A percentile compares a stretch with the other conserved stretches of the same genome.
Evolutionary conservation across 2,329 filamentous ascomycete species (phyloP).

Genomic region (Raffaelea deltoideospora): DNA sequence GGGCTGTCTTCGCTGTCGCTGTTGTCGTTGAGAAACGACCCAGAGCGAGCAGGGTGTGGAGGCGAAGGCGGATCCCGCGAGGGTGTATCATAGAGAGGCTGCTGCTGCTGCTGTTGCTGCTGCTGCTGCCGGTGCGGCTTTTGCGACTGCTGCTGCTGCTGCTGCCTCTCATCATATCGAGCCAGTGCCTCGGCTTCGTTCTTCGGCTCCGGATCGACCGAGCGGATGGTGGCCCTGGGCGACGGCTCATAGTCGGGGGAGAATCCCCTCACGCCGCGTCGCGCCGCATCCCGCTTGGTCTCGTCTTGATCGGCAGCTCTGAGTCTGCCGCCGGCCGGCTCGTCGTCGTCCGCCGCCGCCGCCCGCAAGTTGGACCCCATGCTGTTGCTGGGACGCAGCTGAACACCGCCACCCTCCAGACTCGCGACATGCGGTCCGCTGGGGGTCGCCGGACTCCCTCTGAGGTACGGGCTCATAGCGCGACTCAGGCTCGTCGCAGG

Average conservation of each 20-base stretch:
- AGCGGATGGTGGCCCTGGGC: constrained; percentile 54
- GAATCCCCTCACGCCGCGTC: constrained; percentile 40
- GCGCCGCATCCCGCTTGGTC: constrained; percentile 7
- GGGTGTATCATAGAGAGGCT: constrained; percentile 17
- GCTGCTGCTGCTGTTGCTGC: too few species aligned
- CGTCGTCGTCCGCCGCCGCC: neutral
- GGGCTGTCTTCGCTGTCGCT: constrained; percentile 32
- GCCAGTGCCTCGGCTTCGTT: neutral
- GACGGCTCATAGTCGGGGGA: constrained; percentile 63
- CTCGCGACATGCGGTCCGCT: constrained; percentile 1
- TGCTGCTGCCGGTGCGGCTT: constrained; percentile 1
- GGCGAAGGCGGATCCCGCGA: constrained; percentile 18
- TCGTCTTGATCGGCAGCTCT: neutral
- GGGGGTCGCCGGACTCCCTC: constrained; percentile 14
- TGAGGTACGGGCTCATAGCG: constrained; percentile 76
- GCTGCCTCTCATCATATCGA: constrained; percentile 4
- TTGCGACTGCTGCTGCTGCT: too few species aligned
- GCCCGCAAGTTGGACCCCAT: too few species aligned
- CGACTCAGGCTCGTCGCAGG: constrained; percentile 69
- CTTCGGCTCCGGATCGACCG: constrained; percentile 32
- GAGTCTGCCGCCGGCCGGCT: neutral
- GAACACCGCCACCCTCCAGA: too few species aligned
- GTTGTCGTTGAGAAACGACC: constrained; percentile 37
- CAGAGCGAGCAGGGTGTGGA: constrained; percentile 19
- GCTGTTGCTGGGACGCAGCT: too few species aligned